phyloP scores from a whole-genome alignment of 371 early-diverging fungal species.

The Mortierella sp. region DNA sequence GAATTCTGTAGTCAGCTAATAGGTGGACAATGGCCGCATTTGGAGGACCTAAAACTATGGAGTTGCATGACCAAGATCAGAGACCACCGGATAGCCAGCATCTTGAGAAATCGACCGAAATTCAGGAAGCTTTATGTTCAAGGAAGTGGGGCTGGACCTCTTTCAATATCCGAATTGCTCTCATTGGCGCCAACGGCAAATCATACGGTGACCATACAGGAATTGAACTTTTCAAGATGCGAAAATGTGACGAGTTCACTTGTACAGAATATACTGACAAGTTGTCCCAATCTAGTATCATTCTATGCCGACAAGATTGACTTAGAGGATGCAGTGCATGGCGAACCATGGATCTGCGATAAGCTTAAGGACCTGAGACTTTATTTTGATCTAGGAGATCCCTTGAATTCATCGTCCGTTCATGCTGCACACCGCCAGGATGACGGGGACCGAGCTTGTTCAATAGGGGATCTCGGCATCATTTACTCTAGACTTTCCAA shows the following conservation, averaged over 20 bases:
- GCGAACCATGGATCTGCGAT: neutral
- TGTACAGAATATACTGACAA: neutral
- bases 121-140: neutral
- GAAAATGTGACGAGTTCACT: neutral
- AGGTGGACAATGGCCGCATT: neutral
- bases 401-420: neutral
- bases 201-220: neutral
- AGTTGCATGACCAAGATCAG: neutral
- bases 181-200: neutral
- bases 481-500: neutral
- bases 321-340: neutral
- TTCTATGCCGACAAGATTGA: conserved; percentile 2
- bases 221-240: neutral
- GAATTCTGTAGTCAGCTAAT: neutral
- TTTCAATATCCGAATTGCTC: neutral
- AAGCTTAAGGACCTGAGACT: neutral
- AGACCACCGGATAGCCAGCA: neutral
- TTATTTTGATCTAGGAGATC: neutral
- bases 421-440: neutral
- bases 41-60: neutral
- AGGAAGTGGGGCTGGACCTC: neutral
- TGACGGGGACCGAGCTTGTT: neutral
- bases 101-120: neutral
- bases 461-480: neutral
- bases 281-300: neutral